Base-by-base conservation (phyloP, 768 basidiomycete genomes). In the Hypsizygus marmoreus region DNA sequence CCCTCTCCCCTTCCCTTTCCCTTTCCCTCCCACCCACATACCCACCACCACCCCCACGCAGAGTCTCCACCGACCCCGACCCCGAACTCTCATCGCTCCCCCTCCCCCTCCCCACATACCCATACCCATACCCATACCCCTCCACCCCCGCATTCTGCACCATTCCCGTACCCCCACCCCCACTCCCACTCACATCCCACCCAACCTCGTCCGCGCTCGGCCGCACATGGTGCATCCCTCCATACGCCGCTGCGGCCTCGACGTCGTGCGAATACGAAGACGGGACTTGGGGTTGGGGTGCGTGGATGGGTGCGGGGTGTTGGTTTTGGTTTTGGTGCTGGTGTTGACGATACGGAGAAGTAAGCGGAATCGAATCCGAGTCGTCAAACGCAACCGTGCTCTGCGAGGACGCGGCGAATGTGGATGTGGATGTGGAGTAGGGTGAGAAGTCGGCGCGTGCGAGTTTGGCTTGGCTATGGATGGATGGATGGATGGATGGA, bases 391-490 rank as follows among this genome's bases (percentile, higher is more conserved):
- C 42, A 5, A 64, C 58, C 25, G 61, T 59, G 51, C 63, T 61
- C n/a, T n/a, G n/a, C n/a, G n/a, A n/a, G n/a, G n/a, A n/a, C n/a
- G n/a, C n/a, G 17, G 58, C 49, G 38, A 62, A 55, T 16, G 53
- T 47, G 33, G 51, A 62, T n/a, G 41, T 43, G 25, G 58, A 49
- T 29, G 54, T 35, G 17, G 31, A 32, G 33, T 59, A 56, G 1
- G 50, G 32, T 40, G 51, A 22, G 41, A 59, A 40, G 23, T 43
- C 51, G 36, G 63, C 66, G 10, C 66, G 67, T 13, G 60, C 56
- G 33, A 75, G 61, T 64, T 82, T 84, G 16, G 62, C 71, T 74
- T 85, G 84, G 12, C 84, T 84, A 46, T 30, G 50, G 17, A 33
- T 8, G 22, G 35, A 43, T 50, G 37, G 22, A 35, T 36, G 40